phyloP scores from a whole-genome alignment of 1,284 basidiomycete genomes.

The Papiliotrema laurentii region DNA sequence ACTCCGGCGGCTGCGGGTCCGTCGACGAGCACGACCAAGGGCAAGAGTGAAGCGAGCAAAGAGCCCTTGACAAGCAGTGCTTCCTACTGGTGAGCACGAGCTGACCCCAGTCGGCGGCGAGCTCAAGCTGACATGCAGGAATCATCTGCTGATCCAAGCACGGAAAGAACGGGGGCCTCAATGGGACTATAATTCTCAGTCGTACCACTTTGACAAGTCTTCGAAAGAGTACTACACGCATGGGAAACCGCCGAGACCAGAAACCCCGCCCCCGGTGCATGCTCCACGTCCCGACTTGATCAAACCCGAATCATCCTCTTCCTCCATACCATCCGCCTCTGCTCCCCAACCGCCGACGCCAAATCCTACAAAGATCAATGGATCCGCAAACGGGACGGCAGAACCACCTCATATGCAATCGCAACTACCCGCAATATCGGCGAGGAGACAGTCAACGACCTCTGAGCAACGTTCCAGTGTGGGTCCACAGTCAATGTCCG shows the following conservation, averaged over 20 bases:
- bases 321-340: too few relatives aligned
- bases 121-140: constrained; percentile 29
- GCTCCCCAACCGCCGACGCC: too few relatives aligned
- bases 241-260: constrained; percentile 12
- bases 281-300: too few relatives aligned
- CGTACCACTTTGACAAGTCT: constrained; percentile 34
- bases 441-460: too few relatives aligned
- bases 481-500: too few relatives aligned
- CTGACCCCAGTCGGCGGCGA: neutral
- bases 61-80: constrained; percentile 22
- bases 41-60: constrained; percentile 16
- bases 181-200: constrained; percentile 47
- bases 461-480: too few relatives aligned
- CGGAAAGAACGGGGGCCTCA: constrained; percentile 43
- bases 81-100: constrained; percentile 33
- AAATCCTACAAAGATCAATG: too few relatives aligned
- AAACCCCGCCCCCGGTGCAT: neutral
- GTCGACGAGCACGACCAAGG: constrained; percentile 6
- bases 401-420: too few relatives aligned
- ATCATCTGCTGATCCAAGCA: constrained; percentile 43
- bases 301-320: too few relatives aligned
- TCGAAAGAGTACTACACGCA: constrained; percentile 39
- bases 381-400: too few relatives aligned
- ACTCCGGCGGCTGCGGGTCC: neutral
- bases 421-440: too few relatives aligned